A percentile compares a stretch with the other conserved stretches of the same genome.
Evolutionary conservation across 2,329 filamentous ascomycete species (phyloP).

Genomic region (Xylariaceae sp.): DNA sequence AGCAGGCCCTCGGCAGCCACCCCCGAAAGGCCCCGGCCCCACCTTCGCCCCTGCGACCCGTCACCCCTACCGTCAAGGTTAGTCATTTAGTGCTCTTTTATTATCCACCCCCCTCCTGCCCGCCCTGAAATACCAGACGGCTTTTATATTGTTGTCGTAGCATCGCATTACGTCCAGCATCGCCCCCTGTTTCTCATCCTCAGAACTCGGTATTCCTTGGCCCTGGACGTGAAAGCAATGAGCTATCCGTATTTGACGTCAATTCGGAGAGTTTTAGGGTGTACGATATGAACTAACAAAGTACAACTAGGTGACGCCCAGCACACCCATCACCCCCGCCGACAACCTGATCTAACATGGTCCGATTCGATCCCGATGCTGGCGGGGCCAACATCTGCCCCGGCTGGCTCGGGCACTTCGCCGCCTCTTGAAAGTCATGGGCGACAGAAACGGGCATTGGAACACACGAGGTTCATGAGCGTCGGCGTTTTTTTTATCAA

Average conservation of each 20-base stretch:
- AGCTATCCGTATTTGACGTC: too few relatives aligned
- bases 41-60: slow-evolving; percentile 12
- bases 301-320: slow-evolving; percentile 16
- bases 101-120: background rate
- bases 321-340: slow-evolving; percentile 15
- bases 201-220: background rate
- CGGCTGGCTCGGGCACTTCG: too few relatives aligned
- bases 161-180: background rate
- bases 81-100: slow-evolving; percentile 7
- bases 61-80: slow-evolving; percentile 16
- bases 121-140: background rate
- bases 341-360: slow-evolving; percentile 18
- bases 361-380: too few relatives aligned
- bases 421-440: too few relatives aligned
- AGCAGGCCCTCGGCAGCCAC: slow-evolving; percentile 15
- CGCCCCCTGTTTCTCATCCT: background rate
- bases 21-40: slow-evolving; percentile 23
- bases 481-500: too few relatives aligned
- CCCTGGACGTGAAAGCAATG: too few relatives aligned
- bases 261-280: too few relatives aligned
- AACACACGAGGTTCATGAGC: too few relatives aligned
- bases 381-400: too few relatives aligned
- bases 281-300: too few relatives aligned
- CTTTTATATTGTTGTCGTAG: background rate
- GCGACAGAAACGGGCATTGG: too few relatives aligned